Evolutionary conservation across 306 rosid genomes (phyloP).

Genomic region (Begonia loranthoides): DNA sequence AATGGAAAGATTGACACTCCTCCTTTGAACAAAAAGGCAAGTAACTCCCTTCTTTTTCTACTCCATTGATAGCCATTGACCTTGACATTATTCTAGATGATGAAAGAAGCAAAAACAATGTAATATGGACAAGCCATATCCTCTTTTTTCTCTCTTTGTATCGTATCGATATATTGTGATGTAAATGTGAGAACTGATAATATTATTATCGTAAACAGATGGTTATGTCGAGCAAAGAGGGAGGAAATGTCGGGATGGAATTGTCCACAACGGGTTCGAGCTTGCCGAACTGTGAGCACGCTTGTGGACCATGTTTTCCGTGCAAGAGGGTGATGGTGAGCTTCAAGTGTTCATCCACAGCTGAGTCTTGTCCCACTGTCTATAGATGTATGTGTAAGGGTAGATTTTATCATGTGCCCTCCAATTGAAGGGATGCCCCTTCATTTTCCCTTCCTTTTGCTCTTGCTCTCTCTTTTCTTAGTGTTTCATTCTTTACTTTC

Average conservation of each 20-base stretch:
- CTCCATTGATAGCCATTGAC: conserved; percentile 14
- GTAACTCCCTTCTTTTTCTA: too few relatives aligned
- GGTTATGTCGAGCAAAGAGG: conserved; percentile 23
- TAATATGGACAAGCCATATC: background rate
- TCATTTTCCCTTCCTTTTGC: too few relatives aligned
- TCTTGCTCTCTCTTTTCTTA: too few relatives aligned
- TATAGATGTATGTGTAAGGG: conserved; percentile 80
- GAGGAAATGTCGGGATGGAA: conserved; percentile 34
- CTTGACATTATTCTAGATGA: background rate
- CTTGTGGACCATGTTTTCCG: conserved; percentile 89
- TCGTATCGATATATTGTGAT: background rate
- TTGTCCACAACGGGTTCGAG: conserved; percentile 59
- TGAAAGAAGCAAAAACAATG: background rate
- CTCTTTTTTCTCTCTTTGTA: background rate
- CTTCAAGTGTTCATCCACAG: conserved; percentile 59
- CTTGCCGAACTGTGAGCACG: conserved; percentile 89
- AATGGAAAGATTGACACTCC: too few relatives aligned
- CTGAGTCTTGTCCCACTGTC: conserved; percentile 80
- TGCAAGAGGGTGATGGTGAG: conserved; percentile 91
- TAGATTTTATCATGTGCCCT: conserved; percentile 87
- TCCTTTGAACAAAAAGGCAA: too few relatives aligned
- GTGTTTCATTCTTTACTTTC: too few relatives aligned
- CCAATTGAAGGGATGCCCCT: conserved; percentile 24
- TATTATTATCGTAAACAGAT: background rate
- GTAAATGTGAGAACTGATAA: background rate